Conservation (phyloP, 148 eudicot genomes). For the Amaranthus hypochondriacus region DNA sequence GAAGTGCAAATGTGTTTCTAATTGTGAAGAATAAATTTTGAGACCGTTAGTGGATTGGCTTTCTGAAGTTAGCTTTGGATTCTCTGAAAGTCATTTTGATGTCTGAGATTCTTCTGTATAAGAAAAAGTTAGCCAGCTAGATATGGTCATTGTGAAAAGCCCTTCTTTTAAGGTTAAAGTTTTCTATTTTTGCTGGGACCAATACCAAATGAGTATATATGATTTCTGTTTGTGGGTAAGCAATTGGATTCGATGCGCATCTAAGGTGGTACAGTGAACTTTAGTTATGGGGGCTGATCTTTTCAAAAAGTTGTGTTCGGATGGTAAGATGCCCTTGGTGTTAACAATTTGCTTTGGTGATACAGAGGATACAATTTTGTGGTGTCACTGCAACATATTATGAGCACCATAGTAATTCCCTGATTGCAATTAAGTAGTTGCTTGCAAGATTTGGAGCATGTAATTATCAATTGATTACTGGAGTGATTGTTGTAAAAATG, state of each 20-base stretch:
- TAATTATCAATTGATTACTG: background rate
- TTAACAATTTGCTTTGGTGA: background rate
- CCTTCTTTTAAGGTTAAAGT: constrained; percentile 6
- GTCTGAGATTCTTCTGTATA: constrained; percentile 4
- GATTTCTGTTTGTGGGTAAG: constrained; percentile 9
- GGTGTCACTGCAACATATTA: background rate
- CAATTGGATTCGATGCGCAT: background rate
- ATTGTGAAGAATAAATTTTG: background rate
- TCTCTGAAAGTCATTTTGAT: constrained; percentile 9
- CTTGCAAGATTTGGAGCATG: background rate
- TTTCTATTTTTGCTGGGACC: constrained; percentile 20
- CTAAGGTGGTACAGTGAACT: background rate
- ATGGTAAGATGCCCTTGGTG: background rate
- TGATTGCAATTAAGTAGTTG: background rate
- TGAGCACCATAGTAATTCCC: background rate
- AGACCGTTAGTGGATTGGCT: background rate
- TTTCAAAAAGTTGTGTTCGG: background rate
- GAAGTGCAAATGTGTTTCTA: background rate
- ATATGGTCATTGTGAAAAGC: constrained; percentile 16
- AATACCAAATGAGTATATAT: constrained; percentile 7
- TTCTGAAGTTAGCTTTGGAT: constrained; percentile 21
- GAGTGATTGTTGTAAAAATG: background rate
- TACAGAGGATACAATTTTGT: background rate
- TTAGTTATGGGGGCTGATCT: background rate
- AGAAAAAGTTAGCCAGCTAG: constrained; percentile 21